Evolutionary conservation across 305 asterid genomes (phyloP).

Genomic region (Fraxinus dipetala): DNA sequence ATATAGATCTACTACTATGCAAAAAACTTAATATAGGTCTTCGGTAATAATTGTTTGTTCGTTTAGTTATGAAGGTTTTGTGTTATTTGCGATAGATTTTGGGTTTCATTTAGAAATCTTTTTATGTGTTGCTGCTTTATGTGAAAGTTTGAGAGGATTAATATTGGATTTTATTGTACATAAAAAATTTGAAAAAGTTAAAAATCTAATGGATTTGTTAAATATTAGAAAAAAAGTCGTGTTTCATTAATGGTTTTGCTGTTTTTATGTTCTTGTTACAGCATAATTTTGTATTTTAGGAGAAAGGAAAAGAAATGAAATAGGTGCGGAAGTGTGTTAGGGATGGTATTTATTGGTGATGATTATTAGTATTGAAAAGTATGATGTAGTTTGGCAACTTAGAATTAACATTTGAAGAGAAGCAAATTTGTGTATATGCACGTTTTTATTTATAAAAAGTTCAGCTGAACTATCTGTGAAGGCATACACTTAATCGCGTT

Average conservation of each 20-base stretch:
- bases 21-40: not conserved
- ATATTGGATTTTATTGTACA: not conserved
- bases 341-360: not conserved
- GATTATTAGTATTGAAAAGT: not conserved
- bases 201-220: slow-evolving; percentile 10
- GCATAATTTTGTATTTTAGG: not conserved
- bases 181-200: not conserved
- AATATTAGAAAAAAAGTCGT: not conserved
- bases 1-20: slow-evolving; percentile 23
- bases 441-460: not conserved
- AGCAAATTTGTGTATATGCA: not conserved
- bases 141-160: not conserved
- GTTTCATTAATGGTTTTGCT: not conserved
- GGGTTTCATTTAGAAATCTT: not conserved
- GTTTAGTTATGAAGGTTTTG: not conserved
- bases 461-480: not conserved
- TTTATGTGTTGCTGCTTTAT: not conserved
- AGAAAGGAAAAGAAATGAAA: not conserved
- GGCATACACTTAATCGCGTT: not conserved
- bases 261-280: not conserved
- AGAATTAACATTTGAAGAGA: not conserved
- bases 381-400: not conserved
- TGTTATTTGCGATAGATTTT: not conserved
- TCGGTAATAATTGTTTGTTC: not conserved
- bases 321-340: not conserved